A percentile compares a stretch with the other conserved stretches of the same genome.
Evolutionary conservation across 768 basidiomycete genomes (phyloP).

Genomic region (Hygrocybe coccinea): DNA sequence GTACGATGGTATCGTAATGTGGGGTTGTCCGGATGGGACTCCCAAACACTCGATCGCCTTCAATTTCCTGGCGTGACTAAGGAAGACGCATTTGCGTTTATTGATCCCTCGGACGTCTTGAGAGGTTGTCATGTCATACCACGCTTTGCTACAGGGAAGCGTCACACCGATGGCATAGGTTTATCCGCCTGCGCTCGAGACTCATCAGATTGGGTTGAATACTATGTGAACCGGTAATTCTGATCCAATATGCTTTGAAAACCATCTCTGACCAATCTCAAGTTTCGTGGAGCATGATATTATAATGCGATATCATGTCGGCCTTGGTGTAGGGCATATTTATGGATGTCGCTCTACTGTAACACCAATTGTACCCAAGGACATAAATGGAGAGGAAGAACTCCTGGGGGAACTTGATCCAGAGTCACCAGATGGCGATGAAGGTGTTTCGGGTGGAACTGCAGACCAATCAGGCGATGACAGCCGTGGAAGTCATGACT

Average conservation of each 20-base stretch:
- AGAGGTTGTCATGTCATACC: constrained; percentile 33
- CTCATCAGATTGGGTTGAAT: constrained; percentile 21
- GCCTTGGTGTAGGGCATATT: constrained; percentile 28
- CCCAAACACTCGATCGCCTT: constrained; percentile 15
- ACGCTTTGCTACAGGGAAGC: constrained; percentile 25
- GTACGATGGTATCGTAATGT: constrained; percentile 15
- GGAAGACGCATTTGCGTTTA: constrained; percentile 30
- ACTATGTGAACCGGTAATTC: constrained; percentile 36
- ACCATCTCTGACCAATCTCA: constrained; percentile 9
- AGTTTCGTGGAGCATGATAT: constrained; percentile 38
- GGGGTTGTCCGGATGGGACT: constrained; percentile 8
- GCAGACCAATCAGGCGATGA: too few relatives aligned
- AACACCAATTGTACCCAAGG: too few relatives aligned
- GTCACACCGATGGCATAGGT: constrained; percentile 15
- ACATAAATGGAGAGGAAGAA: too few relatives aligned
- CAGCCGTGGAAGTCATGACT: too few relatives aligned
- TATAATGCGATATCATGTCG: constrained; percentile 28
- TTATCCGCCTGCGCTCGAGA: constrained; percentile 8
- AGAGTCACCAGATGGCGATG: too few relatives aligned
- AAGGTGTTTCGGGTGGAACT: too few relatives aligned
- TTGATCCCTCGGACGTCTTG: constrained; percentile 31
- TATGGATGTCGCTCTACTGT: not conserved
- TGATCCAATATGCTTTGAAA: not conserved
- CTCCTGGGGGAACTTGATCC: too few relatives aligned
- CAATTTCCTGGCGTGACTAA: constrained; percentile 22